Conservation (phyloP, 192 early-diverging fungal genomes). For the Chytriomyces confervae region DNA sequence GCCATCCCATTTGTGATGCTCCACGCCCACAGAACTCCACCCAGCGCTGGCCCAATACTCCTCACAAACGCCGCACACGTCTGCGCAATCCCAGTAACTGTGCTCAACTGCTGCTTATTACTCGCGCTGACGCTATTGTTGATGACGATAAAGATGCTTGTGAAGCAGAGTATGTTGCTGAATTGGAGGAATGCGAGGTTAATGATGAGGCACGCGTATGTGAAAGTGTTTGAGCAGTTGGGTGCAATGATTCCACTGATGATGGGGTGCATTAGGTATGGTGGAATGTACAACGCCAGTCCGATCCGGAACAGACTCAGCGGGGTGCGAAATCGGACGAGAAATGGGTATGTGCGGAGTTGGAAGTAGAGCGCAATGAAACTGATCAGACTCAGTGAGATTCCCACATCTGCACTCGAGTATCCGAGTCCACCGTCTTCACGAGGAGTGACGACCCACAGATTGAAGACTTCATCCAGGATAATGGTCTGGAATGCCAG, state of each 20-base stretch:
- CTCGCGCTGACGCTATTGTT: not conserved
- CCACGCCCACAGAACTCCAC: constrained; percentile 29
- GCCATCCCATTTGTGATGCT: constrained; percentile 8
- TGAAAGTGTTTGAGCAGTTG: not conserved
- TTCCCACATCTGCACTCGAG: not conserved
- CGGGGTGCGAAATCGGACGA: not conserved
- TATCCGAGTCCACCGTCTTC: constrained; percentile 29
- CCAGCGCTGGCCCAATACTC: constrained; percentile 24
- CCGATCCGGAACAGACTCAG: constrained; percentile 4
- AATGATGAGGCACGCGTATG: not conserved
- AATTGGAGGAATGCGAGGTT: constrained; percentile 16
- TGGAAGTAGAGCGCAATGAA: constrained; percentile 10
- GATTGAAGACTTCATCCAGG: constrained; percentile 47
- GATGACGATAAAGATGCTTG: constrained; percentile 23
- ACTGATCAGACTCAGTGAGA: not conserved
- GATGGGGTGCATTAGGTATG: not conserved
- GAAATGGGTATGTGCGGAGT: constrained; percentile 27
- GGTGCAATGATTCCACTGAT: not conserved
- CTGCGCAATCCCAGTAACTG: constrained; percentile 24
- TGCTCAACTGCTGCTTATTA: not conserved
- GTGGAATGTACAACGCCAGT: not conserved
- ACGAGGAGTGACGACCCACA: constrained; percentile 49
- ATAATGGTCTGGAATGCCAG: constrained; percentile 43
- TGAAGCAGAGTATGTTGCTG: constrained; percentile 26
- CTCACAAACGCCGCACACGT: constrained; percentile 21